Evolutionary conservation across 495 filamentous ascomycete species (phyloP).

Genomic region (Penicillium argentinense): DNA sequence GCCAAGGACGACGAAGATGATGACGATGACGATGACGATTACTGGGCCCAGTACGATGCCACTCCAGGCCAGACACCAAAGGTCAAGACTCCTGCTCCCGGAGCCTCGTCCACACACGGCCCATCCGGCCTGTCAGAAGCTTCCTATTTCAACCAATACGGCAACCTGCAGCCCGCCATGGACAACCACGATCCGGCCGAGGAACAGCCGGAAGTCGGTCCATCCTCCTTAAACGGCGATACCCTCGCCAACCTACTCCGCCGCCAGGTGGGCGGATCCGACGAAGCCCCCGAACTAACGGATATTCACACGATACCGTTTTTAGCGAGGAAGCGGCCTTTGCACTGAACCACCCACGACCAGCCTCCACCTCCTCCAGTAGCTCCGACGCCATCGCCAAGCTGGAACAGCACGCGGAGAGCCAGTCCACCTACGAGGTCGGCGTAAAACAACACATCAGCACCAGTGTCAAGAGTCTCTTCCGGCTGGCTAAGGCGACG

Average conservation of each 20-base stretch:
- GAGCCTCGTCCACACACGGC: slow-evolving; percentile 27
- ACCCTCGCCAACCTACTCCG: slow-evolving; percentile 40
- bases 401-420: slow-evolving; percentile 64
- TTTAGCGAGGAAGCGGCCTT: slow-evolving; percentile 22
- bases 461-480: slow-evolving; percentile 85
- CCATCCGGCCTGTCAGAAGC: slow-evolving; percentile 34
- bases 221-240: slow-evolving; percentile 56
- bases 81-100: slow-evolving; percentile 60
- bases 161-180: slow-evolving; percentile 84
- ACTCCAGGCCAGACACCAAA: slow-evolving; percentile 78
- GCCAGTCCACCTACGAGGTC: slow-evolving; percentile 66
- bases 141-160: slow-evolving; percentile 83
- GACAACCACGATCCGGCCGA: slow-evolving; percentile 82
- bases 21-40: slow-evolving; percentile 87
- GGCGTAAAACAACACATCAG: slow-evolving; percentile 88
- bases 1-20: slow-evolving; percentile 67
- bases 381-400: slow-evolving; percentile 62
- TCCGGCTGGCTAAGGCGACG: slow-evolving; percentile 70
- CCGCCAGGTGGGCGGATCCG: slow-evolving; percentile 26
- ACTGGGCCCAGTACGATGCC: slow-evolving; percentile 92
- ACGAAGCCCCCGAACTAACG: slow-evolving; percentile 22
- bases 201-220: slow-evolving; percentile 47
- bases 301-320: slow-evolving; percentile 18
- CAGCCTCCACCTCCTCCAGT: slow-evolving; percentile 52
- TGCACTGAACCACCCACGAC: slow-evolving; percentile 43